Percentiles rank a stretch among this genome's conserved stretches.
Evolutionary conservation across 1,139 yeast species (phyloP).

Genomic region (Zygosaccharomyces pseudobailii): DNA sequence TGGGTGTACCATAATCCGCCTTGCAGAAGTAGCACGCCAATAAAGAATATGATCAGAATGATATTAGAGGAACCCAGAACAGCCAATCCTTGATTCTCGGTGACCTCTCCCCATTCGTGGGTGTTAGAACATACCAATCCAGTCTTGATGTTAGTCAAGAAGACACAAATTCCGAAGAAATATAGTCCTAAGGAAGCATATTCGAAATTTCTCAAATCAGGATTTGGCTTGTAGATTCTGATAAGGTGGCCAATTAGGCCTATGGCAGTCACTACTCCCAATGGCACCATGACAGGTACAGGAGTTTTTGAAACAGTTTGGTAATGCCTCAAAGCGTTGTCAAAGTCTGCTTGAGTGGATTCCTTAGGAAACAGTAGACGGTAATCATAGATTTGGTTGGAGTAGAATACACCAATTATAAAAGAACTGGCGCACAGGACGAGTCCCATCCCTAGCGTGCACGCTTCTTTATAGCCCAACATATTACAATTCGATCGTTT

Average conservation of each 20-base stretch:
- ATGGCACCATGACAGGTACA: slow-evolving; percentile 53
- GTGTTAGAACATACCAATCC: slow-evolving; percentile 67
- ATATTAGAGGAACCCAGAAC: slow-evolving; percentile 89
- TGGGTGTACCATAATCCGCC: slow-evolving; percentile 88
- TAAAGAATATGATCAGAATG: slow-evolving; percentile 63
- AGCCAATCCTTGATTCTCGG: slow-evolving; percentile 76
- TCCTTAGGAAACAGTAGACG: slow-evolving; percentile 63
- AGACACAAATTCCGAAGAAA: slow-evolving; percentile 69
- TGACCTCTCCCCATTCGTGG: slow-evolving; percentile 93
- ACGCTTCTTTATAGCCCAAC: slow-evolving; percentile 14
- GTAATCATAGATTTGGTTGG: slow-evolving; percentile 79
- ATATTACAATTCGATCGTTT: neutral
- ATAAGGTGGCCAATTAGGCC: slow-evolving; percentile 72
- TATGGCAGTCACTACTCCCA: slow-evolving; percentile 39
- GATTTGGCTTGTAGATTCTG: slow-evolving; percentile 80
- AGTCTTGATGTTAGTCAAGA: slow-evolving; percentile 77
- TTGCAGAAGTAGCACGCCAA: slow-evolving; percentile 80
- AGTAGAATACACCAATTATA: slow-evolving; percentile 71
- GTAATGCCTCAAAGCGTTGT: slow-evolving; percentile 66
- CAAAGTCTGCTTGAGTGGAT: slow-evolving; percentile 52
- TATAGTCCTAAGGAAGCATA: slow-evolving; percentile 75
- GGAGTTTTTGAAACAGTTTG: slow-evolving; percentile 51
- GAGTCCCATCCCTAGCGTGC: slow-evolving; percentile 30
- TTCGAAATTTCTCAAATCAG: slow-evolving; percentile 81
- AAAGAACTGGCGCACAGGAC: slow-evolving; percentile 51